phyloP scores from a whole-genome alignment of 2,329 filamentous ascomycete genomes.

The Colletotrichum costaricense region DNA sequence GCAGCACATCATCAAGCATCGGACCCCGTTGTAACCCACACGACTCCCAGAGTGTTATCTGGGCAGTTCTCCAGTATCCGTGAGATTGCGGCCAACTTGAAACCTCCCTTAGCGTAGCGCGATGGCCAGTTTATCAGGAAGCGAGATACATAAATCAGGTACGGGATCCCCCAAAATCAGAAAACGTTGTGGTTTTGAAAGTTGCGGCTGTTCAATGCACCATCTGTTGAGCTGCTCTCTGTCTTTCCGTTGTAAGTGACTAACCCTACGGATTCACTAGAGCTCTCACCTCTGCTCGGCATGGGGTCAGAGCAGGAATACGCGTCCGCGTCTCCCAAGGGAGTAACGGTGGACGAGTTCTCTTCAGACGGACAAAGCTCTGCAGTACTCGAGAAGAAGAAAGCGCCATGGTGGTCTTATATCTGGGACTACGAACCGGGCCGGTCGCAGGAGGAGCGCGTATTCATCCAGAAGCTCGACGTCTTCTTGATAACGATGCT shows the following conservation, averaged over 20 bases:
- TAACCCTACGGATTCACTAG: slow-evolving; percentile 19
- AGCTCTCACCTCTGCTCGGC: slow-evolving; percentile 29
- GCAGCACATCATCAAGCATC: slow-evolving; percentile 30
- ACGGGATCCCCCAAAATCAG: neutral
- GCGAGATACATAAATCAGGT: slow-evolving; percentile 30
- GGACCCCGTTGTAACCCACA: slow-evolving; percentile 3
- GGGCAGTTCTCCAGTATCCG: neutral
- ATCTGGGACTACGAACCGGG: slow-evolving; percentile 43
- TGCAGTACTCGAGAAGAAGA: neutral
- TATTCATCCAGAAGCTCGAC: slow-evolving; percentile 43
- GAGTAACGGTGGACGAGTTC: slow-evolving; percentile 16
- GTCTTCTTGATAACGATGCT: slow-evolving; percentile 35
- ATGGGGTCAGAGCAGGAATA: slow-evolving; percentile 33
- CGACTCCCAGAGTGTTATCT: neutral
- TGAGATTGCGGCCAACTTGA: slow-evolving; percentile 9
- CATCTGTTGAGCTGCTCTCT: neutral
- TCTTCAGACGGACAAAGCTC: slow-evolving; percentile 3
- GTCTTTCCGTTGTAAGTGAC: neutral
- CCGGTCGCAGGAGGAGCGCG: slow-evolving; percentile 40
- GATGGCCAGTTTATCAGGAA: slow-evolving; percentile 26
- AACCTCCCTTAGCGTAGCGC: slow-evolving; percentile 12
- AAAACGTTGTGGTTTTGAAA: neutral
- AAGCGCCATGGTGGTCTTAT: slow-evolving; percentile 48
- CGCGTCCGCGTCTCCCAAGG: slow-evolving; percentile 19
- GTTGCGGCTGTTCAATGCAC: neutral